A percentile compares a stretch with the other conserved stretches of the same genome.
Evolutionary conservation across 164 flowering plant species (phyloP).

Genomic region (Tetrastigma voinierianum): DNA sequence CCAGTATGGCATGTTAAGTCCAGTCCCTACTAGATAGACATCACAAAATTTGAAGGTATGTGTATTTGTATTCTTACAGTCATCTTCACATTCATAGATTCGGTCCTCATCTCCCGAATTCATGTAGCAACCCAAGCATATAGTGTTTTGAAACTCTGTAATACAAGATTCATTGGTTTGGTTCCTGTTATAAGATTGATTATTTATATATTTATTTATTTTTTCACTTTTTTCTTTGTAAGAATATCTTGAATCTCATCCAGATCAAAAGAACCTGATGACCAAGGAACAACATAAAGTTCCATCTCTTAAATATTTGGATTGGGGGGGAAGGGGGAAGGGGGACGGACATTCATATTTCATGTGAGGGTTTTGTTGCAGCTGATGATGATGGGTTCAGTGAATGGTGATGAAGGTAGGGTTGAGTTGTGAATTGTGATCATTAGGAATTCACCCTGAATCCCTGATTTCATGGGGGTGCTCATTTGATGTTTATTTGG

Average conservation of each 20-base stretch:
- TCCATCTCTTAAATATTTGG: background rate
- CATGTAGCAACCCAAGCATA: background rate
- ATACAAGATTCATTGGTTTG: background rate
- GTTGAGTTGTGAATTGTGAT: too few species aligned
- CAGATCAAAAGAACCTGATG: background rate
- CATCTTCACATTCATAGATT: background rate
- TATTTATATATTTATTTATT: too few species aligned
- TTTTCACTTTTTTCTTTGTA: background rate
- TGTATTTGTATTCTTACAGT: slow-evolving; percentile 2
- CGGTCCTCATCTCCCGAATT: background rate
- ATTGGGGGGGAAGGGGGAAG: too few species aligned
- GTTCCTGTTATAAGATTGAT: background rate
- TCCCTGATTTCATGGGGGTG: too few species aligned
- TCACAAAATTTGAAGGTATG: slow-evolving; percentile 3
- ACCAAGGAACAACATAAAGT: too few species aligned
- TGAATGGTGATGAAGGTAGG: too few species aligned
- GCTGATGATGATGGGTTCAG: too few species aligned
- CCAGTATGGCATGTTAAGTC: slow-evolving; percentile 2
- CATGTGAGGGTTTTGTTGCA: too few species aligned
- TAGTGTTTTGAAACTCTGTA: slow-evolving; percentile 2
- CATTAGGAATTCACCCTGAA: too few species aligned
- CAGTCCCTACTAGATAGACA: background rate
- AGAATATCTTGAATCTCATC: too few species aligned
- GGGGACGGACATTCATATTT: background rate
- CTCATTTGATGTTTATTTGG: too few species aligned